Conservation (phyloP, 805 yeast species). For the Cyberlindnera saturnus region DNA sequence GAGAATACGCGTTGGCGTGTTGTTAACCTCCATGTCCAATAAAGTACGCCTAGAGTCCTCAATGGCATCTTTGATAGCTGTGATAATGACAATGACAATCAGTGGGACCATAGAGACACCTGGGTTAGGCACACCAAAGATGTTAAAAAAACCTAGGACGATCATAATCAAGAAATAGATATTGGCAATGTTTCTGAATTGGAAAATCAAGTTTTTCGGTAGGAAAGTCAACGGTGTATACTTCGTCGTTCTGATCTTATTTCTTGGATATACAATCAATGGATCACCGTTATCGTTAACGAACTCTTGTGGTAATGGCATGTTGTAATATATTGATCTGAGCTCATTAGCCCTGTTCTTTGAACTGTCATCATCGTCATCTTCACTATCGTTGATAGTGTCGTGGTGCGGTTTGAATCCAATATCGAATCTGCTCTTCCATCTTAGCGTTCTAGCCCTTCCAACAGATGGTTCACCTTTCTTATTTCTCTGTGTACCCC, state of each 20-base stretch:
- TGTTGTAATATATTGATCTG: slow-evolving; percentile 54
- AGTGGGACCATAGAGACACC: slow-evolving; percentile 71
- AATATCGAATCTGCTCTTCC: slow-evolving; percentile 28
- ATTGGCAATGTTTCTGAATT: slow-evolving; percentile 87
- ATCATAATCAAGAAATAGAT: slow-evolving; percentile 75
- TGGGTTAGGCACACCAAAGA: slow-evolving; percentile 79
- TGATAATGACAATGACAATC: slow-evolving; percentile 67
- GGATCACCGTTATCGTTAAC: slow-evolving; percentile 60
- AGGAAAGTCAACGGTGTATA: slow-evolving; percentile 86
- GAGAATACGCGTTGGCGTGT: slow-evolving; percentile 63
- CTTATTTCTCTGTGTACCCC: slow-evolving; percentile 85
- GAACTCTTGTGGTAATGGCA: slow-evolving; percentile 51
- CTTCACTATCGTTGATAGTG: slow-evolving; percentile 18
- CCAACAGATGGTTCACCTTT: slow-evolving; percentile 59
- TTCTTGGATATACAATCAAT: slow-evolving; percentile 60
- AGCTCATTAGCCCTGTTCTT: slow-evolving; percentile 33
- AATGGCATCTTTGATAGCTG: slow-evolving; percentile 74
- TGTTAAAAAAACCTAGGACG: slow-evolving; percentile 69
- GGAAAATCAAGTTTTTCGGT: slow-evolving; percentile 76
- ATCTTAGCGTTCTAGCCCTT: slow-evolving; percentile 55
- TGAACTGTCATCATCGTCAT: slow-evolving; percentile 25
- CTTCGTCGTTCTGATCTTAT: slow-evolving; percentile 92
- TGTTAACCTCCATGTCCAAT: slow-evolving; percentile 69
- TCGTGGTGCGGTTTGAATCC: slow-evolving; percentile 28
- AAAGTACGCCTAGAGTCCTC: slow-evolving; percentile 76